phyloP scores from a whole-genome alignment of 257 asterid species.

The Fraxinus anomala region DNA sequence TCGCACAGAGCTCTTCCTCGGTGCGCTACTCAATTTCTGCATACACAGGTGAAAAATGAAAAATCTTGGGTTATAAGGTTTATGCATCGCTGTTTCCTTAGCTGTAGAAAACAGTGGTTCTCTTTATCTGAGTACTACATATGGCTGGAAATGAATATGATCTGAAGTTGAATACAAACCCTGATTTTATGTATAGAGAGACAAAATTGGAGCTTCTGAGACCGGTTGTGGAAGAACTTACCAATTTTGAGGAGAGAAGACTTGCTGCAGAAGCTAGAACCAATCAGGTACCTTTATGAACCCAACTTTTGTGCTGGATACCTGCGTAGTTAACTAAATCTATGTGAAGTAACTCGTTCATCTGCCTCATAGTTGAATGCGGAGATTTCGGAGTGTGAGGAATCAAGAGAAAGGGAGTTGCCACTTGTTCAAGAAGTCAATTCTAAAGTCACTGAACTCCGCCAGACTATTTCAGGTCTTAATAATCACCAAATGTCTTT shows the following conservation, averaged over 20 bases:
- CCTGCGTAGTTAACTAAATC: neutral
- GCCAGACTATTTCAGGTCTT: constrained; percentile 61
- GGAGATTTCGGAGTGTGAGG: constrained; percentile 59
- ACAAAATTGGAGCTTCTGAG: constrained; percentile 48
- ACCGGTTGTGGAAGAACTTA: constrained; percentile 56
- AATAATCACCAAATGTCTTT: constrained; percentile 73
- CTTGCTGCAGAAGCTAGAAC: constrained; percentile 54
- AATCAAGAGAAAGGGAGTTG: constrained; percentile 58
- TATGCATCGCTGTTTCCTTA: neutral
- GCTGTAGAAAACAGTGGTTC: neutral
- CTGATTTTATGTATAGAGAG: constrained; percentile 34
- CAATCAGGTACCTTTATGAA: constrained; percentile 51
- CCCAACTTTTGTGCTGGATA: constrained; percentile 15
- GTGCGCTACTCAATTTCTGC: constrained; percentile 77
- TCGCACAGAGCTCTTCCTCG: constrained; percentile 67
- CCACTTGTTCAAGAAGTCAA: constrained; percentile 68
- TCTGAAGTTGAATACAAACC: neutral
- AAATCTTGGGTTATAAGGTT: neutral
- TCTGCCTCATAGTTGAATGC: constrained; percentile 51
- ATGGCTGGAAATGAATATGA: neutral
- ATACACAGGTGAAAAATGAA: constrained; percentile 52
- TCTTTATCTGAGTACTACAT: neutral
- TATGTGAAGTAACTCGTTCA: constrained; percentile 18
- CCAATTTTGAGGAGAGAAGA: constrained; percentile 49
- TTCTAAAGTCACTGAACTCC: constrained; percentile 62